Evolutionary conservation across 768 basidiomycete species (phyloP), one percentile per base, ranked within the genome.

Genomic region (Tulasnella sp.): DNA sequence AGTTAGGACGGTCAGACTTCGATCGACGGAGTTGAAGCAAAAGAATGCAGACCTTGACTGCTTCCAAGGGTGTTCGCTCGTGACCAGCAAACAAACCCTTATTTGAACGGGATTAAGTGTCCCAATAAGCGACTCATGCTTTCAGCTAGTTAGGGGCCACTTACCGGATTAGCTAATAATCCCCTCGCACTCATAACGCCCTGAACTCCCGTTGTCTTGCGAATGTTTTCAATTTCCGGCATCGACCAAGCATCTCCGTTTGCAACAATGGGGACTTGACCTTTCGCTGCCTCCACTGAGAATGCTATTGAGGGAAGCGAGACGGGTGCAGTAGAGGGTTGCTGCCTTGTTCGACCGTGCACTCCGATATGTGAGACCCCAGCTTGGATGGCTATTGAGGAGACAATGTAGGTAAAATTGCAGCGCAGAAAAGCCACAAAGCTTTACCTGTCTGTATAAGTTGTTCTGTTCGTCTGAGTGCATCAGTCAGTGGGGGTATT

Each of bases 181-280:
- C 86, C 86, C 17, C 86, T 79, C 0, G 86, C 86, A 70, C 82
- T 85, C 86, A 87, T 87, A 2, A 86, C 85, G 2, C 85, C 86
- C 34, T 81, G 77, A 0, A 84, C 85, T 0, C 84, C 83, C 15
- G 84, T 84, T 74, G 79, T 80, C 22, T 78, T 75, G 31, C 85
- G 78, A 79, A 85, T 85, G 58, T 73, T 79, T 17, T 77, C 76
- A 11, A 81, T 84, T 69, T 86, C 85, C 36, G 80, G 77, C 42
- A 80, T 77, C 14, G 81, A 81, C 83, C 85, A 87, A 5, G 84
- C 80, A 79, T 86, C 86, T 0, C 86, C 86, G 74, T 87, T 87
- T 3, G 83, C 86, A 1, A 85, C 83, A 31, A 83, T 79, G 0
- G 86, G 86, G 0, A 87, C 82, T 70, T 82, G 79, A 0, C 84